A percentile compares a stretch with the other conserved stretches of the same genome.
Evolutionary conservation across 2,329 filamentous ascomycete genomes (phyloP).

Genomic region (Tolypocladium inflatum): DNA sequence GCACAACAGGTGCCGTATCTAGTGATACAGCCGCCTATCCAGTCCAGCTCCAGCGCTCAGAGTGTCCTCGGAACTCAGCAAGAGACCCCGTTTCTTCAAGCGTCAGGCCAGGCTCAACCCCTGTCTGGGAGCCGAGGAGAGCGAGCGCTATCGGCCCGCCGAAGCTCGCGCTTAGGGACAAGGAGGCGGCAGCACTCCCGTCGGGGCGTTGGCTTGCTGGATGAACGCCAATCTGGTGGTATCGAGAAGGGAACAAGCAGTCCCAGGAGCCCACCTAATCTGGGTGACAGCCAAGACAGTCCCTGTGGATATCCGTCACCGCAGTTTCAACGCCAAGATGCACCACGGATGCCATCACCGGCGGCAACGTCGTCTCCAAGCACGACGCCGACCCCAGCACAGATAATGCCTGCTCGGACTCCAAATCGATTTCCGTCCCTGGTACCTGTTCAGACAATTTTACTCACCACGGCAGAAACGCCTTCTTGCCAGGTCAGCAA

Average conservation of each 20-base stretch:
- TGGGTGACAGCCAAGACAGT: not conserved
- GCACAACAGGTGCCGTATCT: too few species aligned
- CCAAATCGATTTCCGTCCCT: not conserved
- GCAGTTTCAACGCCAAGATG: not conserved
- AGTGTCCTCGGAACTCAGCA: too few species aligned
- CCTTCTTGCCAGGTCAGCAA: not conserved
- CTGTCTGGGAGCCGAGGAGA: not conserved
- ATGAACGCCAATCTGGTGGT: not conserved
- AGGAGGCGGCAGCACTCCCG: not conserved
- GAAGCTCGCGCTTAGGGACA: not conserved
- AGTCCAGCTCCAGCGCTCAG: not conserved
- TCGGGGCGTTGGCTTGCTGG: not conserved
- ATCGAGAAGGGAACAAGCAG: not conserved
- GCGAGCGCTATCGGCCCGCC: not conserved
- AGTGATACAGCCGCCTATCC: not conserved
- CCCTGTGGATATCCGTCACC: not conserved
- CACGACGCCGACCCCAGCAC: not conserved
- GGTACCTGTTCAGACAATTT: not conserved
- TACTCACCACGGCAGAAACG: not conserved
- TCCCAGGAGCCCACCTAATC: not conserved
- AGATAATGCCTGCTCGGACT: not conserved
- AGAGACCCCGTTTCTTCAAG: not conserved
- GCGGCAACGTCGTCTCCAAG: not conserved
- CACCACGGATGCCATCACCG: not conserved
- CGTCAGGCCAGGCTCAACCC: not conserved